Base-by-base conservation (phyloP, 768 basidiomycete genomes). In the Phanerodontia chrysosporium region DNA sequence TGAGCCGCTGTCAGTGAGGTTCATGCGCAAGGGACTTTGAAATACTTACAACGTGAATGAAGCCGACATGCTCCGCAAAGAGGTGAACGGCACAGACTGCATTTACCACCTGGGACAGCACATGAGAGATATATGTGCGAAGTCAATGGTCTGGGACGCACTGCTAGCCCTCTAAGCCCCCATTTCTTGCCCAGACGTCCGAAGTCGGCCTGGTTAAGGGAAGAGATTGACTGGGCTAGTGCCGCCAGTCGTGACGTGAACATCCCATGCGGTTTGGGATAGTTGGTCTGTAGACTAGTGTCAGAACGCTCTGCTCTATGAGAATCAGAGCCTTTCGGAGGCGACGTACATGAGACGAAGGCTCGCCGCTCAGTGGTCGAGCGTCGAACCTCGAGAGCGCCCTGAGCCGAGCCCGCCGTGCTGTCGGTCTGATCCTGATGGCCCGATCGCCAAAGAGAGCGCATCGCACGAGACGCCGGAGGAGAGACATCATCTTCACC, bases 31-130 rank as follows among this genome's bases (percentile, higher is more conserved):
- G 44, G 46, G 42, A 16, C 25, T 18, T 25, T 64, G 60, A 49
- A 29, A 18, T 46, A 68, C 76, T 49, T 64, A 89, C 87, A 48
- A 75, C 62, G 44, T 84, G 80, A 58, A 81, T 70, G 25, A 79
- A 78, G 28, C 80, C 86, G 18, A 90, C 70, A 69, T 88, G 81
- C 64, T 85, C 80, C 13, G 77, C 72, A 63, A 89, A 80, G 54
- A 92, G 75, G 66, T 92, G 90, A 1, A 80, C 66, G 13, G 80
- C 76, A 66, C 83, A 86, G 4, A 70, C 73, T 10, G 80, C 64
- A 64, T 90, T 91, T 12, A 80, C 66, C 9, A 75, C 64, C 86
- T 89, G n/a, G 18, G 24, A 27, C 10, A 57, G 22, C 36, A 9
- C n/a, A 49, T 42, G 35, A 55, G 10, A 13, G n/a, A 39, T 28